Base-by-base conservation (phyloP, 2,329 filamentous ascomycete species). In the Colletotrichum ledebouriae region DNA sequence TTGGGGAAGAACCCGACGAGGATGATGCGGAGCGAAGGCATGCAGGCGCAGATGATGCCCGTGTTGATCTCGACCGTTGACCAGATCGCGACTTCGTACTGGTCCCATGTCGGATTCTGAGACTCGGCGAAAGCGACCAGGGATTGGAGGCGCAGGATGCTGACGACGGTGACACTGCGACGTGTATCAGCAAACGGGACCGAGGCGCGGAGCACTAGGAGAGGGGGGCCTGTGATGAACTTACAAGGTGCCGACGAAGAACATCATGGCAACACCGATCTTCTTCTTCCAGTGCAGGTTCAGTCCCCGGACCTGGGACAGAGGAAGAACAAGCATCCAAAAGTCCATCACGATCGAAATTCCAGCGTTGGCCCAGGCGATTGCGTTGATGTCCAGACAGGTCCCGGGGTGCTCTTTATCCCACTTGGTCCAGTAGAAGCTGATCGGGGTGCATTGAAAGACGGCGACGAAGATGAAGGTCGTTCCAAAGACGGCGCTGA, bases 371-470 rank as follows among this genome's bases (percentile, higher is more conserved):
- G 82, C 78, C 83, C 84, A 88, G 0, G 77, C 81, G 3, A 87
- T 77, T 1, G 77, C 76, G 66, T 85, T 86, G 68, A 84, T 75
- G 63, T 86, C 78, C 22, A 85, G 73, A 69, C 88, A 90, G 1
- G 69, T 75, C 0, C 87, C 87, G 0, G 74, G 4, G 42, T 82
- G 78, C 59, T 81, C 75, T 1, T 80, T 80, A 52, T 86, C 82
- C 85, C 86, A 89, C 15, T 76, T 76, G 0, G 75, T 78, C 88
- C 88, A 90, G 73, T 83, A 85, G 65, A 81, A 83, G 13, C 74
- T 75, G 20, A 89, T 76, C 0, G 87, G 87, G 2, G 71, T 74
- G 73, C 86, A 89, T 69, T 87, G 83, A 42, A 87, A 84, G 12
- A 85, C 72, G 13, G 78, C 80, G 11, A 80, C 73, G 3, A 85